These are phyloP conservation scores for Leccinum disarticulatum DNA, from an alignment of 768 basidiomycete genomes.

Conservation along the genomic window DNA sequence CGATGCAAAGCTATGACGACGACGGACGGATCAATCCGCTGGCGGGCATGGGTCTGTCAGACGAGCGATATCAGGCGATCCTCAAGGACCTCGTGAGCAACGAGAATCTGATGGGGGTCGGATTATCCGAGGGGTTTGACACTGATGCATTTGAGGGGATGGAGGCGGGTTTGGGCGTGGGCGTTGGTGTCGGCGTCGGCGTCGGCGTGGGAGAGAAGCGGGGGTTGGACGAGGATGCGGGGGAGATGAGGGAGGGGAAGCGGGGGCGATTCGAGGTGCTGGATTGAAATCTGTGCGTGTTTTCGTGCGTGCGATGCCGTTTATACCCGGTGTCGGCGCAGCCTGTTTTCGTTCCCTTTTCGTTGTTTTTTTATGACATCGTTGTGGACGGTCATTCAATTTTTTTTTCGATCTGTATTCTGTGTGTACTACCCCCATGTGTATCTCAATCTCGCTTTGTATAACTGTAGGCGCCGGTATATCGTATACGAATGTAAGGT, in stretches of 20 bases:
- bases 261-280: constrained; percentile 61
- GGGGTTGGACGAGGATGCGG: constrained; percentile 38
- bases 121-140: constrained; percentile 30
- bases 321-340: constrained; percentile 2
- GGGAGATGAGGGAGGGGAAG: constrained; percentile 46
- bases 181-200: not conserved
- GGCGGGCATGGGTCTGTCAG: constrained; percentile 82
- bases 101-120: constrained; percentile 53
- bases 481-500: not conserved
- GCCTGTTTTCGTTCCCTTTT: not conserved
- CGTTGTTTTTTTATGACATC: constrained; percentile 5
- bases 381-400: constrained; percentile 11
- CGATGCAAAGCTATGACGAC: constrained; percentile 32
- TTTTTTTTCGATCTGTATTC: not conserved
- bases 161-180: constrained; percentile 11
- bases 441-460: not conserved
- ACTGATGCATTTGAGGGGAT: constrained; percentile 16
- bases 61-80: constrained; percentile 84
- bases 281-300: constrained; percentile 38
- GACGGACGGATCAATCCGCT: constrained; percentile 76
- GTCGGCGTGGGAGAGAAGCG: constrained; percentile 37
- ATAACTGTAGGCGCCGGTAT: not conserved
- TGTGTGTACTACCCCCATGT: not conserved
- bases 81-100: constrained; percentile 70
- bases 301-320: not conserved